phyloP scores from a whole-genome alignment of 352 stramenopile genomes.

The Phytophthora chlamydospora region DNA sequence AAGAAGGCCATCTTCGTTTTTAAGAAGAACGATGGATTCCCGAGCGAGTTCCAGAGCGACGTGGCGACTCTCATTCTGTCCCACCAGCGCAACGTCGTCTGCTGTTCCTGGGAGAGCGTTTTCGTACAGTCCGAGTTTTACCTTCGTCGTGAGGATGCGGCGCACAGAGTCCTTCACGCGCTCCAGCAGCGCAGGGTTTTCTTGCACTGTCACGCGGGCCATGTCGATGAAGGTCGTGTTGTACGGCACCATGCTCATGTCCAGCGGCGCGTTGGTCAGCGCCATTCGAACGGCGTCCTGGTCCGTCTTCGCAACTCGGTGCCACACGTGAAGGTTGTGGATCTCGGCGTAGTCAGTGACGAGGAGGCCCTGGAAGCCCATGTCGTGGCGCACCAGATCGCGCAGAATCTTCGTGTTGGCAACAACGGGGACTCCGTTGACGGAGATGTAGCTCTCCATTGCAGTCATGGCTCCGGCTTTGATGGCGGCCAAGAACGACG shows the following conservation, averaged over 20 bases:
- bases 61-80: slow-evolving; percentile 54
- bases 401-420: slow-evolving; percentile 80
- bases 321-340: slow-evolving; percentile 80
- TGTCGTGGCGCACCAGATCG: slow-evolving; percentile 84
- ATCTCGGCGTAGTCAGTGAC: slow-evolving; percentile 95
- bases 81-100: slow-evolving; percentile 52
- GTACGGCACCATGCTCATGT: slow-evolving; percentile 92
- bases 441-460: slow-evolving; percentile 95
- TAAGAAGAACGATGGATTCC: slow-evolving; percentile 86
- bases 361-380: slow-evolving; percentile 88
- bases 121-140: slow-evolving; percentile 75
- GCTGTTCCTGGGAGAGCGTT: slow-evolving; percentile 55
- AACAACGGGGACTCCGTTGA: slow-evolving; percentile 93
- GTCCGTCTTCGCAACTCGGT: slow-evolving; percentile 55
- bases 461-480: slow-evolving; percentile 81
- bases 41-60: slow-evolving; percentile 70
- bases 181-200: slow-evolving; percentile 38
- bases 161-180: slow-evolving; percentile 64
- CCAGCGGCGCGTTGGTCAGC: slow-evolving; percentile 78
- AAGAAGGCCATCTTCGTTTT: slow-evolving; percentile 73
- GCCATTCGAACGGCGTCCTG: slow-evolving; percentile 71
- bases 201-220: slow-evolving; percentile 43
- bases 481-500: slow-evolving; percentile 84
- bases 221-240: slow-evolving; percentile 61
- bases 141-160: slow-evolving; percentile 79